Percentiles rank a stretch among this genome's conserved stretches.
phyloP scores from a whole-genome alignment of 176 grass and related monocot species.

The Eleusine coracana region DNA sequence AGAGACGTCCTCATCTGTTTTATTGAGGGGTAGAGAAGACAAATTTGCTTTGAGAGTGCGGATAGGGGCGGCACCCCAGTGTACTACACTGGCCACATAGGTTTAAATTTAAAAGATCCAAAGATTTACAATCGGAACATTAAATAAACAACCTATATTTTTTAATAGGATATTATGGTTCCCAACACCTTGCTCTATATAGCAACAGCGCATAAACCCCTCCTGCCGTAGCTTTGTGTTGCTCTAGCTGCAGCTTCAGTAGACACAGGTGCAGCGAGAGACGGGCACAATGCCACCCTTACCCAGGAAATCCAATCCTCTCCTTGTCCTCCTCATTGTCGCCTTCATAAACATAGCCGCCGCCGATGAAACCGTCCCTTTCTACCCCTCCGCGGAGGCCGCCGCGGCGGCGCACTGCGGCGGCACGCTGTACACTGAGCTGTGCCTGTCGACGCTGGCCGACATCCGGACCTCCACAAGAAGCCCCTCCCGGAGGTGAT shows the following conservation, averaged over 20 bases:
- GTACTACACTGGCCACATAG: no score
- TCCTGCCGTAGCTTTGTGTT: background rate
- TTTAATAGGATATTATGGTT: background rate
- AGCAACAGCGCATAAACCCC: slow-evolving; percentile 4
- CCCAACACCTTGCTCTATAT: background rate
- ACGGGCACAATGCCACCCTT: slow-evolving; percentile 37
- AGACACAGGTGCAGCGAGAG: background rate
- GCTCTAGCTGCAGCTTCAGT: background rate
- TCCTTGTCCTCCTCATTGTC: slow-evolving; percentile 40
- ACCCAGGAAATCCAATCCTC: background rate
- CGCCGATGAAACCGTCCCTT: slow-evolving; percentile 10
- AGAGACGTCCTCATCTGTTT: no score
- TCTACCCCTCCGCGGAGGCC: slow-evolving; percentile 45
- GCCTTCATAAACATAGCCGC: background rate
- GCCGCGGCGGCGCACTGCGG: slow-evolving; percentile 60
- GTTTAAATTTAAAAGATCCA: no score
- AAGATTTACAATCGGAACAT: no score
- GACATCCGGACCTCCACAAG: slow-evolving; percentile 54
- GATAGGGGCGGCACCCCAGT: no score
- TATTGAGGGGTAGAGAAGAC: no score
- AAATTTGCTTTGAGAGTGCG: no score
- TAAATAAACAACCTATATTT: background rate
- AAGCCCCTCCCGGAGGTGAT: slow-evolving; percentile 70
- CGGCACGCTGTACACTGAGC: slow-evolving; percentile 70
- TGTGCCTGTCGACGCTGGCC: slow-evolving; percentile 71